These are phyloP conservation scores for Suhomyces bokatorum DNA, from an alignment of 1,139 yeast genomes.

Conservation along the genomic window DNA sequence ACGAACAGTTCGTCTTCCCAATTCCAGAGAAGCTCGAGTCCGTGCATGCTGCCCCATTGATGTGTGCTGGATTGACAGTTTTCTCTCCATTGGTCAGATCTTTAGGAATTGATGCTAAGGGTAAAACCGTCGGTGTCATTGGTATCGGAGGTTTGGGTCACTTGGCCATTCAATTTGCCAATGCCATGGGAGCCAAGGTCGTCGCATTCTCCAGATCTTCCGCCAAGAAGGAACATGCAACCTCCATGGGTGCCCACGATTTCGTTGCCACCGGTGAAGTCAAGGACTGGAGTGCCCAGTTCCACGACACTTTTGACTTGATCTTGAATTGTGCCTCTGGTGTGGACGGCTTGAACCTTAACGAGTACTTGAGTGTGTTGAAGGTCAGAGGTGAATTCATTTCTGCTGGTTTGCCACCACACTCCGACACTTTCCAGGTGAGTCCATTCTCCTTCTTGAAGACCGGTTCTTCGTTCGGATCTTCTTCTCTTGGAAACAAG, in stretches of 20 bases:
- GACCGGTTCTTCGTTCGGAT: constrained; percentile 45
- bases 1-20: constrained; percentile 48
- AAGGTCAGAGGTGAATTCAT: constrained; percentile 27
- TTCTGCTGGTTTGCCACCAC: constrained; percentile 29
- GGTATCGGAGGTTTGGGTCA: constrained; percentile 67
- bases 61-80: constrained; percentile 56
- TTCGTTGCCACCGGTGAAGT: constrained; percentile 51
- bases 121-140: constrained; percentile 51
- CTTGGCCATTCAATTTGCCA: constrained; percentile 57
- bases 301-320: constrained; percentile 42
- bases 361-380: constrained; percentile 24
- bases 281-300: constrained; percentile 35
- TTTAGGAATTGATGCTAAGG: constrained; percentile 34
- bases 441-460: constrained; percentile 46
- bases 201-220: constrained; percentile 53
- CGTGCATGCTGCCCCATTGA: constrained; percentile 48
- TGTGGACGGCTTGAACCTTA: constrained; percentile 26
- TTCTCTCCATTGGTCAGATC: constrained; percentile 52
- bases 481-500: constrained; percentile 52
- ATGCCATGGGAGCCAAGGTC: constrained; percentile 59
- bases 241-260: constrained; percentile 52
- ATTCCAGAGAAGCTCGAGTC: constrained; percentile 47
- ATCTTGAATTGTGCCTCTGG: constrained; percentile 54
- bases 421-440: constrained; percentile 34
- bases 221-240: constrained; percentile 51